phyloP scores from a whole-genome alignment of 768 basidiomycete genomes.

The Termitomyces sp. region DNA sequence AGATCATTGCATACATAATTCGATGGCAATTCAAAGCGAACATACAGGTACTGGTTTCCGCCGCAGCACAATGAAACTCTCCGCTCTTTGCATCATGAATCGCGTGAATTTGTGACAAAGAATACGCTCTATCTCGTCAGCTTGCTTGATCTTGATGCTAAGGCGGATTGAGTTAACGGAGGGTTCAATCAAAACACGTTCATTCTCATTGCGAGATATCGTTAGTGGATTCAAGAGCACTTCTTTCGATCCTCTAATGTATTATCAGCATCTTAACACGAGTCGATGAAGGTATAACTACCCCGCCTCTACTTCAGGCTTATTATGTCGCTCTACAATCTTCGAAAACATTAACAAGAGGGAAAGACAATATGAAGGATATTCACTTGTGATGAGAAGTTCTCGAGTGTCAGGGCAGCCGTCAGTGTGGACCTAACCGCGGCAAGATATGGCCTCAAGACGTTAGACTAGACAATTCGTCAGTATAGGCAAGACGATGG shows the following conservation, averaged over 20 bases:
- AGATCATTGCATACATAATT: background rate
- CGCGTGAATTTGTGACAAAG: constrained; percentile 97
- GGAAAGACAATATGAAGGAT: constrained; percentile 1
- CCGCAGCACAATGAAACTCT: constrained; percentile 94
- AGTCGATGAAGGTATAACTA: constrained; percentile 24
- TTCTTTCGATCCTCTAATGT: constrained; percentile 80
- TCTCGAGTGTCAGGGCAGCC: constrained; percentile 95
- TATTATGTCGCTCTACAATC: constrained; percentile 97
- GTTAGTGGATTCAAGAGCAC: constrained; percentile 90
- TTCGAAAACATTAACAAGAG: constrained; percentile 30
- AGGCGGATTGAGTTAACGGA: constrained; percentile 96
- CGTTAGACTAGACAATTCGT: constrained; percentile 70
- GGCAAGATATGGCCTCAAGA: constrained; percentile 91
- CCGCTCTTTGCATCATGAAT: constrained; percentile 99
- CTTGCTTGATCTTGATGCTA: constrained; percentile 98
- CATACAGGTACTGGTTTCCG: constrained; percentile 87
- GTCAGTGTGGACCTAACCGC: constrained; percentile 95
- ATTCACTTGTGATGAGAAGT: constrained; percentile 92
- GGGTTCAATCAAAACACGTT: constrained; percentile 95
- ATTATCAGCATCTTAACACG: constrained; percentile 2
- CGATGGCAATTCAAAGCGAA: constrained; percentile 8
- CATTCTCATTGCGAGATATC: constrained; percentile 96
- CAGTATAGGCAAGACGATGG: background rate
- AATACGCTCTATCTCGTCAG: constrained; percentile 97
- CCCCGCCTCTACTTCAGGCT: constrained; percentile 92